Evolutionary conservation across 2,329 filamentous ascomycete species (phyloP), one percentile per base, ranked within the genome.

Genomic region (Didymella segeticola): DNA sequence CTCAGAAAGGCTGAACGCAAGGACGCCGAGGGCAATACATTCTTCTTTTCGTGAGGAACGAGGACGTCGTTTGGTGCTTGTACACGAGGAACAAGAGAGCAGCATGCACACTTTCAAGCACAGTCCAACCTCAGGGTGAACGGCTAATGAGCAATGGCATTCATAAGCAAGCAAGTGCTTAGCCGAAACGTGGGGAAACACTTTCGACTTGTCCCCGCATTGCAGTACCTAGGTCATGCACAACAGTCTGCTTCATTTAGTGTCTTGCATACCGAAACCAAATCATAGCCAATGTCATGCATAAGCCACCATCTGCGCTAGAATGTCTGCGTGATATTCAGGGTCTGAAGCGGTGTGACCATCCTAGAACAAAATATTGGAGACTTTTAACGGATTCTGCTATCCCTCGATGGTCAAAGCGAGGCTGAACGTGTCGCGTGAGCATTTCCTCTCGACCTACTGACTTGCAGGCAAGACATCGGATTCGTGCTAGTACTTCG

Each of bases 11-110:
- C 90, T 63, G 84, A 93, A 31, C 85, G 90, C 65, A 89, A 91
- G 68, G 95, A 99, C 77, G 84, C 84, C 11, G 88, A 91, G 49
- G 95, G 95, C 11, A 99, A 99, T 75, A 86, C 90, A 0, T 97
- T 97, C 75, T 99, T 99, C 81, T 76, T 76, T 42, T 70, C 71
- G 9, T 75, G 52, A 66, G 34, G 14, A 5, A 17, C 23, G n/a
- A 31, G 15, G 17, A 27, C 19, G 27, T 2, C n/a, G 26, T 7
- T 11, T 15, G 14, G 17, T 14, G 9, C 5, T 12, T n/a, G 17
- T 14, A 22, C 15, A 33, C 8, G 20, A 9, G 10, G 27, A 19
- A 8, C n/a, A 14, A 8, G 20, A 17, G 15, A 26, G 19, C 17
- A 41, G 19, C 33, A 47, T 26, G 5, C 22, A 33, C 19, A 34